Evolutionary conservation across 192 early-diverging fungal species (phyloP).

Genomic region (Backusella macrospora): DNA sequence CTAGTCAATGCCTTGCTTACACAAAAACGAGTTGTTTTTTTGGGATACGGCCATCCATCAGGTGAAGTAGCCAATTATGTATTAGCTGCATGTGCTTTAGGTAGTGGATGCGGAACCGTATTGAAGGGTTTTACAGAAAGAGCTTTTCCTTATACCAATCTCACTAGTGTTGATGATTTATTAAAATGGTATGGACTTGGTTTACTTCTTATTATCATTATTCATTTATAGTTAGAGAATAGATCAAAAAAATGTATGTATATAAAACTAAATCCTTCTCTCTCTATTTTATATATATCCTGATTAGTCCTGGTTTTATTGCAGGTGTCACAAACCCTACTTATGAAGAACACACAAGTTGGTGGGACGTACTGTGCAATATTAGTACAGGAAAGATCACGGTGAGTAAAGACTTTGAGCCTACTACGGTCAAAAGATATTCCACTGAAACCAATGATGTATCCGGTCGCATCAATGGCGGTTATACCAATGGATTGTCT

Average conservation of each 20-base stretch:
- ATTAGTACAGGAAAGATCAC: conserved; percentile 91
- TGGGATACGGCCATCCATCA: conserved; percentile 88
- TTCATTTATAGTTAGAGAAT: conserved; percentile 7
- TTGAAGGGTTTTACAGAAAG: conserved; percentile 86
- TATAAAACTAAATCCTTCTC: conserved; percentile 27
- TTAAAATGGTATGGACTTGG: too few relatives aligned
- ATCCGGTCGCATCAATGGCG: conserved; percentile 3
- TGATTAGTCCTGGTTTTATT: conserved; percentile 90
- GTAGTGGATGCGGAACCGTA: conserved; percentile 86
- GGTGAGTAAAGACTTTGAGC: conserved; percentile 71
- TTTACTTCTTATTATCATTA: too few relatives aligned
- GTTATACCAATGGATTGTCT: not conserved
- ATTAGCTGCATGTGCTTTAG: conserved; percentile 84
- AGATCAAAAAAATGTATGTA: not conserved
- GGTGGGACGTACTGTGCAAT: conserved; percentile 97
- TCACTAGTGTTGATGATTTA: conserved; percentile 85
- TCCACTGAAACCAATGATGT: conserved; percentile 27
- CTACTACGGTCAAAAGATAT: conserved; percentile 17
- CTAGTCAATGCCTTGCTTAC: conserved; percentile 90
- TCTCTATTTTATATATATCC: too few relatives aligned
- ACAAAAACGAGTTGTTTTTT: conserved; percentile 89
- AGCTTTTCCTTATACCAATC: conserved; percentile 88
- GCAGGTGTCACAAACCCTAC: conserved; percentile 96
- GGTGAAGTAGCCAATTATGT: conserved; percentile 94
- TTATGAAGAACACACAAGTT: conserved; percentile 87